Percentiles rank a stretch among this genome's conserved stretches.
phyloP scores from a whole-genome alignment of 371 early-diverging fungal species.

The Mortierella sp. region DNA sequence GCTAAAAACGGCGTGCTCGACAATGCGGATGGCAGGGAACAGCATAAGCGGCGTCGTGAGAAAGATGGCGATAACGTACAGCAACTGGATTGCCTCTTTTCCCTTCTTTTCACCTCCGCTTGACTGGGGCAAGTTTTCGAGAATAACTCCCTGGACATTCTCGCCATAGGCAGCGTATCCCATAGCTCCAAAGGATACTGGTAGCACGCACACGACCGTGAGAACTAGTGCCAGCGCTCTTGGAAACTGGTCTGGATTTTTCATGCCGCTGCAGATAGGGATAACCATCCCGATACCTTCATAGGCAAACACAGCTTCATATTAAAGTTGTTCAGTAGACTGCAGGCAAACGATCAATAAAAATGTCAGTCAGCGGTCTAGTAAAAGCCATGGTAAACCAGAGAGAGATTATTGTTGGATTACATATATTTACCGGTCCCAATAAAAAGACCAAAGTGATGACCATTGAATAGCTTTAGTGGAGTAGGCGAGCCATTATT shows the following conservation, averaged over 20 bases:
- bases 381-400: background rate
- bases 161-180: constrained; percentile 90
- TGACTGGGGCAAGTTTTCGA: constrained; percentile 84
- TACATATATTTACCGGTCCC: constrained; percentile 72
- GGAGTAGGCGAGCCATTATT: constrained; percentile 55
- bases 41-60: constrained; percentile 88
- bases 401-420: background rate
- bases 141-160: constrained; percentile 84
- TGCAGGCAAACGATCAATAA: background rate
- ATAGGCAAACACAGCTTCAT: constrained; percentile 87
- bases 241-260: constrained; percentile 83
- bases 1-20: constrained; percentile 66
- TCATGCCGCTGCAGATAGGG: constrained; percentile 91
- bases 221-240: constrained; percentile 80
- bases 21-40: constrained; percentile 91
- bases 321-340: background rate
- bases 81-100: constrained; percentile 76
- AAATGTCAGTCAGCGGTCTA: background rate
- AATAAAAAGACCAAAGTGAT: constrained; percentile 83
- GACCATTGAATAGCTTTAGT: constrained; percentile 62
- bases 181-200: constrained; percentile 82
- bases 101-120: constrained; percentile 56
- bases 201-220: constrained; percentile 73
- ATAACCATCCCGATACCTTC: constrained; percentile 94
- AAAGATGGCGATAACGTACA: constrained; percentile 91